Conservation (phyloP, 164 flowering plant species). For the Cinnamomum chago region DNA sequence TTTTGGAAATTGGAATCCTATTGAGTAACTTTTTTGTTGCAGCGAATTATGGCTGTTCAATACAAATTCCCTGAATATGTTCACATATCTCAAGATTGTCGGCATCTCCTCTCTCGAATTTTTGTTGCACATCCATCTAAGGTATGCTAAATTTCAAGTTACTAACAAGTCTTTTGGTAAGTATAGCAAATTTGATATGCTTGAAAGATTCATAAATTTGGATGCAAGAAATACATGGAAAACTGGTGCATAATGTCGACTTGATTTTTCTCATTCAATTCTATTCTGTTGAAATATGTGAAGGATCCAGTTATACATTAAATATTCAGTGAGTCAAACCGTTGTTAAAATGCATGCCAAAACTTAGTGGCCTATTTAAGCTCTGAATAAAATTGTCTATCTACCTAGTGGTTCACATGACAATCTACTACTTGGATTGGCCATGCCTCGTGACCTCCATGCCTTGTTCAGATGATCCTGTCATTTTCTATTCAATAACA, state of each 20-base stretch:
- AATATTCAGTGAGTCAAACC: not conserved
- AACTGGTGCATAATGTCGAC: not conserved
- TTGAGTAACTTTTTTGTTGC: constrained; percentile 21
- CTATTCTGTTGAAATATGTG: not conserved
- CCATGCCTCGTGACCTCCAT: no score
- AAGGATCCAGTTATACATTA: not conserved
- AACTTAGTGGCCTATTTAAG: no score
- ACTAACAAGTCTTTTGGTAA: not conserved
- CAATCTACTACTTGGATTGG: no score
- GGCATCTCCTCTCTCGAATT: constrained; percentile 66
- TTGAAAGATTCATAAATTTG: no score
- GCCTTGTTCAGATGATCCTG: no score
- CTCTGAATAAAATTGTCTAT: no score
- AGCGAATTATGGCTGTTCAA: constrained; percentile 80
- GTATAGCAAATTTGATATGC: not conserved
- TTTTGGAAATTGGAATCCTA: no score
- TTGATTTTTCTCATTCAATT: not conserved
- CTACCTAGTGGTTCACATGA: no score
- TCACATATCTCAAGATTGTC: constrained; percentile 81
- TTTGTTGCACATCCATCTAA: constrained; percentile 61
- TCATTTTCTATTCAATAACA: no score
- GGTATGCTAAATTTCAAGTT: constrained; percentile 32
- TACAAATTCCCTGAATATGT: constrained; percentile 84
- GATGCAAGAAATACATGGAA: not conserved
- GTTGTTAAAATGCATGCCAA: no score